Conservation (phyloP, 768 basidiomycete species). For the Xerocomus potaroensis region DNA sequence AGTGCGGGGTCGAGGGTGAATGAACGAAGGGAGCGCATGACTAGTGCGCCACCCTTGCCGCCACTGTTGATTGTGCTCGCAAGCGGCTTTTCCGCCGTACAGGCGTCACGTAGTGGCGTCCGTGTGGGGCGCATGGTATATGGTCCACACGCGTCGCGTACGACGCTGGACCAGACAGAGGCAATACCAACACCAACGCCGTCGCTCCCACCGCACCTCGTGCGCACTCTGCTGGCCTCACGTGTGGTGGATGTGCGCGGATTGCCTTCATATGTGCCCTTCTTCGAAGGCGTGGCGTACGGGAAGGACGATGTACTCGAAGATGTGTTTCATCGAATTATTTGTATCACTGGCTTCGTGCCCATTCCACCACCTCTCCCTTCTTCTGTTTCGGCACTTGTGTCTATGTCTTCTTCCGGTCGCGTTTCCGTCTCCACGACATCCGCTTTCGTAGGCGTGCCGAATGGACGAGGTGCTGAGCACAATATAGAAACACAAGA, state of each 20-base stretch:
- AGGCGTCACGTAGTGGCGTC: conserved; percentile 24
- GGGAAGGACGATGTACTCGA: conserved; percentile 30
- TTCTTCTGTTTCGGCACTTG: neutral
- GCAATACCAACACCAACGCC: conserved; percentile 13
- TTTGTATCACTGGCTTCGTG: conserved; percentile 43
- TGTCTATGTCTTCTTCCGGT: neutral
- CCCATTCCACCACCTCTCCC: conserved; percentile 22
- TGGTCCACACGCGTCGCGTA: conserved; percentile 16
- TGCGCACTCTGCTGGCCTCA: conserved; percentile 21
- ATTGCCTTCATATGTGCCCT: conserved; percentile 8
- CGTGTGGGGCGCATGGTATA: conserved; percentile 15
- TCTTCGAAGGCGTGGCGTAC: conserved; percentile 14
- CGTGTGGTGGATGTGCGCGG: conserved; percentile 21
- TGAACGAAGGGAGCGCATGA: conserved; percentile 20
- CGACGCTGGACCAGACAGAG: too few relatives aligned
- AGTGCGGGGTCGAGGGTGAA: conserved; percentile 5
- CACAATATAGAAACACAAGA: neutral
- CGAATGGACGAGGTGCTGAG: neutral
- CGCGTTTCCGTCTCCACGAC: neutral
- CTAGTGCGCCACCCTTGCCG: conserved; percentile 31
- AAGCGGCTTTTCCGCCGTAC: conserved; percentile 5
- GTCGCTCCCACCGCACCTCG: conserved; percentile 34
- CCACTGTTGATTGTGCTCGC: conserved; percentile 26
- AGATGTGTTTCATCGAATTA: conserved; percentile 38
- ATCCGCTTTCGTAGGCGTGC: neutral